Evolutionary conservation across 176 grass and related monocot species (phyloP).

Genomic region (Carex parvula): DNA sequence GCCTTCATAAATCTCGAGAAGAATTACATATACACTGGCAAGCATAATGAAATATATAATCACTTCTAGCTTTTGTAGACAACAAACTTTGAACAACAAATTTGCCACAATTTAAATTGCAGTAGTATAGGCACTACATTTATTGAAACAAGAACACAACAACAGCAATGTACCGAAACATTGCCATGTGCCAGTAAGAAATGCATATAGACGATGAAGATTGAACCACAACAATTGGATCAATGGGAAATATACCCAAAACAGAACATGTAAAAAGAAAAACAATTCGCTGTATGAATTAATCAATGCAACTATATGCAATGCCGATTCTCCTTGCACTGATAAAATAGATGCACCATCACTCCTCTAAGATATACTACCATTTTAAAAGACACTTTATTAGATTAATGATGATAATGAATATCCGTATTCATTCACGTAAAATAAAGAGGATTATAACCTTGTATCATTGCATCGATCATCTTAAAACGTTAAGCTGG

Average conservation of each 20-base stretch:
- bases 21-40: background rate
- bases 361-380: background rate
- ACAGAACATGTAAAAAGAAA: background rate
- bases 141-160: slow-evolving; percentile 11
- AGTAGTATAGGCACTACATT: background rate
- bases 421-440: background rate
- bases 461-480: background rate
- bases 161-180: background rate
- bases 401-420: too few species aligned
- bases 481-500: slow-evolving; percentile 25
- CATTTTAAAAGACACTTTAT: background rate
- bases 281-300: background rate
- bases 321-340: background rate
- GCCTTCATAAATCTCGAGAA: background rate
- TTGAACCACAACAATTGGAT: background rate
- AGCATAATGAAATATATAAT: background rate
- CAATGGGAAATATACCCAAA: background rate
- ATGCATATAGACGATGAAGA: background rate
- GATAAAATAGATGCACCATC: background rate
- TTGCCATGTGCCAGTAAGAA: background rate
- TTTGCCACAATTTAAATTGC: background rate
- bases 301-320: background rate
- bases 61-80: background rate
- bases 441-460: background rate
- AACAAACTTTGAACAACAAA: background rate